phyloP scores from a whole-genome alignment of 208 protist species.

The Wallacemonas sp. region DNA sequence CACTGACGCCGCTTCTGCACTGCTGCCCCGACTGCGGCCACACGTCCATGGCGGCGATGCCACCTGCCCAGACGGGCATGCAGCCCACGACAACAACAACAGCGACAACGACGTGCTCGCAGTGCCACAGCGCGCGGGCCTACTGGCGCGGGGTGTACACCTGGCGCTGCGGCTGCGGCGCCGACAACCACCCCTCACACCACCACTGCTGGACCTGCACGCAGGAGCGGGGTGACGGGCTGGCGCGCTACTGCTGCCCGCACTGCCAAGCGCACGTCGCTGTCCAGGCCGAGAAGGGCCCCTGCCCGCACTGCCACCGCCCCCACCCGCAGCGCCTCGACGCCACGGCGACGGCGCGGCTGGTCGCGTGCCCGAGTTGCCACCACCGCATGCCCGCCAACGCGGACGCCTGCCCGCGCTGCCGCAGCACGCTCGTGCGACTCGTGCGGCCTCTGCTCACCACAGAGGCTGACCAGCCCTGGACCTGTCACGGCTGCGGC shows the following conservation, averaged over 20 bases:
- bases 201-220: conserved; percentile 64
- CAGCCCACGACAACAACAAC: too few species aligned
- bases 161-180: conserved; percentile 76
- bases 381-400: conserved; percentile 28
- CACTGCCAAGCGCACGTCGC: conserved; percentile 1
- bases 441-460: conserved; percentile 32
- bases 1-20: conserved; percentile 5
- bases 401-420: conserved; percentile 39
- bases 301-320: conserved; percentile 29
- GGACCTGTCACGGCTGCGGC: conserved; percentile 44
- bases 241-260: conserved; percentile 7
- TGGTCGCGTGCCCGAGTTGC: conserved; percentile 46
- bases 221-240: neutral
- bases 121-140: conserved; percentile 13
- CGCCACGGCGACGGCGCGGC: conserved; percentile 21
- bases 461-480: conserved; percentile 41
- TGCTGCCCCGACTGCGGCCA: conserved; percentile 14
- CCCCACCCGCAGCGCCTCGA: conserved; percentile 51
- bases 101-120: neutral
- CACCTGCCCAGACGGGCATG: too few species aligned
- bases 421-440: conserved; percentile 26
- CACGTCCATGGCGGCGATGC: neutral
- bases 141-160: conserved; percentile 43
- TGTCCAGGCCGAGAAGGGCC: neutral
- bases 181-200: conserved; percentile 39